Evolutionary conservation across 768 basidiomycete species (phyloP), one percentile per base, ranked within the genome.

Genomic region (Porpolomopsis calyptriformis): DNA sequence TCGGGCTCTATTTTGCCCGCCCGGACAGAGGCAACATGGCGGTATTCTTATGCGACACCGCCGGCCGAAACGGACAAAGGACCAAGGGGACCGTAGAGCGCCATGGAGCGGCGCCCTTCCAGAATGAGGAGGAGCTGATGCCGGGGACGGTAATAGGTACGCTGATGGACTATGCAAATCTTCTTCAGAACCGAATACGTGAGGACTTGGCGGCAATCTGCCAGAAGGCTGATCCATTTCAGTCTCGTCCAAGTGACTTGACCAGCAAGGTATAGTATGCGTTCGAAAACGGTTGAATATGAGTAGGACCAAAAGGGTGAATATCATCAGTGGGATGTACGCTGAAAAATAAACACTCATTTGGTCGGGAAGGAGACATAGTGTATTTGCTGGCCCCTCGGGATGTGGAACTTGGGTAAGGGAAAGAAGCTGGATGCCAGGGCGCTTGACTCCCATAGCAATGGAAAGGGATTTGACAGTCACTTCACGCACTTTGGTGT

Each of bases 401-500:
- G 2, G 24, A 42, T 58, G 34, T 54, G 45, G 53, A 7, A 51
- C 62, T 18, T 71, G 71, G 35, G 67, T 69, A 19, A 98, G 74
- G 1, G 91, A 86, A 36, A 98, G 73, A 16, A 98, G 74, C 54
- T 94, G 89, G 64, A 92, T 91, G 34, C 91, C 94, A 4, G 94
- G 92, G 23, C 70, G 70, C 36, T 73, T 72, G 45, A 98, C 74
- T 26, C 86, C 88, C 80, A 91, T 88, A 4, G 82, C 85, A 72
- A 92, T 88, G 10, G 89, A 90, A 55, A 96, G 71, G 2, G 89
- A 83, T 60, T 91, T 96, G 56, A 97, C 76, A 0, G 89, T 86
- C 16, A 93, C 72, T 64, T 98, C 93, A 42, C 71, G 74, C 10
- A 77, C 65, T 27, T 61, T 61, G 20, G 59, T 54, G 14, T 51